Evolutionary conservation across 2,329 filamentous ascomycete genomes (phyloP), one percentile per base, ranked within the genome.

Genomic region (Sclerotinia minor): DNA sequence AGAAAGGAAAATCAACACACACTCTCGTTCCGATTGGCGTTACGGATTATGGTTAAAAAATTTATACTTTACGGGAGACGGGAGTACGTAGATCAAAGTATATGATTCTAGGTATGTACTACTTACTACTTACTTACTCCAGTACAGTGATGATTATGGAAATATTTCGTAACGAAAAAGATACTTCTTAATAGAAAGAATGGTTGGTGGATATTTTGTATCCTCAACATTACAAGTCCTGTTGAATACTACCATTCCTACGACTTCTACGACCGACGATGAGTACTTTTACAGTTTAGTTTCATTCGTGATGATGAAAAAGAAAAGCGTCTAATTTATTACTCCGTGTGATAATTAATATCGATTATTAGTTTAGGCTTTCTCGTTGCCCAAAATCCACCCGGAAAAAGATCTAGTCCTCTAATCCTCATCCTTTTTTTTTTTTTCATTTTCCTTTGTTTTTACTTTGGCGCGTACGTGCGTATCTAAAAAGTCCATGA

Each of bases 131-230:
- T n/a, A n/a, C n/a, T n/a, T n/a, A n/a, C n/a, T n/a, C n/a, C n/a
- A n/a, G n/a, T n/a, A n/a, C n/a, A n/a, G n/a, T n/a, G n/a, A n/a
- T n/a, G n/a, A n/a, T n/a, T n/a, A 60, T 60, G 21, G 5, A n/a
- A 13, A 17, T 35, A 19, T 61, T 35, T 49, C 44, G 21, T 24
- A 21, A 61, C 35, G 44, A 49, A 2, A 61, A 29, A 21, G 44
- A 45, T 49, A 38, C 29, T 24, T 24, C 13, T 35, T 6, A 29
- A 13, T 49, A 35, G 58, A 44, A 29, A 61, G 29, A 61, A 61
- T 61, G 44, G 58, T 35, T 61, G 41, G 41, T 47, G 57, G 57
- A 59, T 59, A 59, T 47, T 45, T 32, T 32, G 17, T 59, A 44
- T 44, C 24, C 24, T 59, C 24, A 44, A 59, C 53, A 55, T 17